Conservation (phyloP, 116 monocot genomes). For the Posidonia oceanica region DNA sequence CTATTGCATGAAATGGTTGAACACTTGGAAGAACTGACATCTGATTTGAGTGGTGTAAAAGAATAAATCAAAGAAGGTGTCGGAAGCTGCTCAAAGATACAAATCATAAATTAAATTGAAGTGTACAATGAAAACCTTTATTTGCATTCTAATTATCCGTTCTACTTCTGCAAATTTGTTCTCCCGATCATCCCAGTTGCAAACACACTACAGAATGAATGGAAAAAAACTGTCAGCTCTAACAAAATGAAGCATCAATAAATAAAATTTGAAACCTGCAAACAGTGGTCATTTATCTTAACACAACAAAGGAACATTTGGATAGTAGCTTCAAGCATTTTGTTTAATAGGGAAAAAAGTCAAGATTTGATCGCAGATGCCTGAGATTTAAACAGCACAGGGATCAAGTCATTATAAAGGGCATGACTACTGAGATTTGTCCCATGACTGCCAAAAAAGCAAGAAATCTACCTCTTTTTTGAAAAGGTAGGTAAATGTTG, state of each 20-base stretch:
- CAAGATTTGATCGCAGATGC: too few relatives aligned
- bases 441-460: too few relatives aligned
- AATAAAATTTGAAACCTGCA: too few relatives aligned
- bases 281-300: too few relatives aligned
- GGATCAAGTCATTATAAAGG: too few relatives aligned
- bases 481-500: too few relatives aligned
- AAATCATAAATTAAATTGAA: neutral
- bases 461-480: too few relatives aligned
- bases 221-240: neutral
- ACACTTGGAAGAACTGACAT: conserved; percentile 40
- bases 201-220: conserved; percentile 58
- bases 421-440: too few relatives aligned
- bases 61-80: neutral
- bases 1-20: conserved; percentile 99
- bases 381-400: too few relatives aligned
- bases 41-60: neutral
- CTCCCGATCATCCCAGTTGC: conserved; percentile 92
- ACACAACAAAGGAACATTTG: too few relatives aligned
- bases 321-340: too few relatives aligned
- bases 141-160: conserved; percentile 81
- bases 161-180: conserved; percentile 82
- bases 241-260: neutral
- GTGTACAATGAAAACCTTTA: conserved; percentile 47
- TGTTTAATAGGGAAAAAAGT: too few relatives aligned
- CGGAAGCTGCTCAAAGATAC: neutral